Base-by-base conservation (phyloP, 2,329 filamentous ascomycete species). In the Alternaria sp. region DNA sequence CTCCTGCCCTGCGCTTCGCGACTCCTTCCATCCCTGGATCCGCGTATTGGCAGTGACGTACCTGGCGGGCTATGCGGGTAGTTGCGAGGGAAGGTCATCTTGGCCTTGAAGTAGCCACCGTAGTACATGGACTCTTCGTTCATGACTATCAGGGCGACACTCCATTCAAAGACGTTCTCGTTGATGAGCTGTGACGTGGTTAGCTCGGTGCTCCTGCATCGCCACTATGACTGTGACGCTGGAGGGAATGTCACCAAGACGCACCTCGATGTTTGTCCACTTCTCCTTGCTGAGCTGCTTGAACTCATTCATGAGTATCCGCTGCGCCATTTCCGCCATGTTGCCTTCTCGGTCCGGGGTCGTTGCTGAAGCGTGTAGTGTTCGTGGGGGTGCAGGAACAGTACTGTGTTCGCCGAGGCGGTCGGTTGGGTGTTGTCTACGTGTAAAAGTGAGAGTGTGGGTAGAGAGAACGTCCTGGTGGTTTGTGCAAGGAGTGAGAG, bases 111-210 rank as follows among this genome's bases (percentile, higher is more conserved):
- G 81, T 97, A 99, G 69, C 92, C 96, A 64, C 94, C 94, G 74
- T 97, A 90, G 85, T 96, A 98, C 68, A 91, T 86, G 66, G 94
- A 97, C 72, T 97, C 94, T 0, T 92, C 88, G 81, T 98, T 98
- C 74, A 97, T 88, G 41, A 97, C 93, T 83, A 97, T 94, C 61
- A 99, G 88, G 4, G 92, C 94, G 51, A 98, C 85, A 64, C 88
- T 89, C 95, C 96, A 98, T 68, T 89, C 87, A 77, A 96, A 91
- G 66, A 98, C 89, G 78, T 96, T 93, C n/a, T 90, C 87, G 73
- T 94, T 88, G 68, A 93, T 87, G 37, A 94, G 85, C 88, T 96
- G 56, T 50, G 46, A 37, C 41, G 65, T 55, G 61, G 73, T 76
- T 68, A 74, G 73, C 74, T 73, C 49, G 64, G 62, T 64, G 53